Evolutionary conservation across 164 flowering plant species (phyloP), one percentile per base, ranked within the genome.

Genomic region (Berberis vulgaris): DNA sequence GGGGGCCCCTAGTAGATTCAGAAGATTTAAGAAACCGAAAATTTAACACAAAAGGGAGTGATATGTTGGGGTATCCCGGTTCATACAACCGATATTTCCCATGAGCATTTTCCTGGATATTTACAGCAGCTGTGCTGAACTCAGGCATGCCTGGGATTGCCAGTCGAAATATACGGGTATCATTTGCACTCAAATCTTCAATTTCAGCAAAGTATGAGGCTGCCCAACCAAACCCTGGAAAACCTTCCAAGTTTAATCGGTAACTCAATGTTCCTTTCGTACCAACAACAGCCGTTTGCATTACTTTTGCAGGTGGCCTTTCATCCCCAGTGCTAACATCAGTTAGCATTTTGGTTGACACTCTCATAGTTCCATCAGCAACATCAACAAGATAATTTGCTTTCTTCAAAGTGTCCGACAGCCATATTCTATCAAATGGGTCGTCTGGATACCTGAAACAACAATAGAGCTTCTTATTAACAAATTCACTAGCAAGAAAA

Each of bases 211-310:
- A 88, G 72, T 95, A 91, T 2, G 86, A 72, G 69, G 75, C 67
- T n/a, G 99, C 99, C 99, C 99, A 95, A 7, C 97, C 97, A 75
- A 45, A 77, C 59, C 92, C 96, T 46, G 97, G 99, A 77, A 95
- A 95, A 39, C 94, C 99, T 53, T 91, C 88, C 74, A 95, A 81
- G 75, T 89, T 88, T 79, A 95, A 63, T 13, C 99, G 89, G 67
- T 95, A 95, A 60, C 91, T 85, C 62, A 95, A 62, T 52, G 84
- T 66, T 58, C 99, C 99, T 63, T 82, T 81, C 64, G 78, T 84
- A 50, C 99, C 97, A 54, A 95, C 92, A n/a, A 91, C 97, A 69
- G 99, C 99, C 45, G 99, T 91, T 76, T 95, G 99, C 97, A 95
- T 91, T 68, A 91, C 99, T 75, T 84, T 95, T 74, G 80, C 65